Conservation (phyloP, 1,284 basidiomycete genomes). For the Rhodotorula sp. region DNA sequence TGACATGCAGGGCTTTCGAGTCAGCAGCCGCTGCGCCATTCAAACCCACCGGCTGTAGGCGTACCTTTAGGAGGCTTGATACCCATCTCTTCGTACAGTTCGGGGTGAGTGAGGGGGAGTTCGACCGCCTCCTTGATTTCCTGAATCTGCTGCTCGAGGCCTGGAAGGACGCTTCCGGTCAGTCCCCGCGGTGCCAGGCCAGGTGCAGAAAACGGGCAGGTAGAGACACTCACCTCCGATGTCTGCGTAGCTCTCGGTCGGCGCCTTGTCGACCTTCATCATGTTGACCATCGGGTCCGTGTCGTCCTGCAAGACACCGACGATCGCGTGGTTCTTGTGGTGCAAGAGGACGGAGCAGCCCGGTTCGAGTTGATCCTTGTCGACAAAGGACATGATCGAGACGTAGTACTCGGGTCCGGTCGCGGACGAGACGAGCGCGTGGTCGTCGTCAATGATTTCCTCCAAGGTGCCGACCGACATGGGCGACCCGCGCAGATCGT, state of each 20-base stretch:
- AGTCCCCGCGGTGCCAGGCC: too few relatives aligned
- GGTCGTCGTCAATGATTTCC: slow-evolving; percentile 99
- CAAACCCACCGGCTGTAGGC: too few relatives aligned
- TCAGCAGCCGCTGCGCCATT: neutral
- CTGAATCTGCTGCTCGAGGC: slow-evolving; percentile 89
- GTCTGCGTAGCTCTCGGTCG: slow-evolving; percentile 97
- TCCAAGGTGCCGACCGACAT: slow-evolving; percentile 97
- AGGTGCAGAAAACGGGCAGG: too few relatives aligned
- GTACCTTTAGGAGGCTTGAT: slow-evolving; percentile 85
- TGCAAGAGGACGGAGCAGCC: slow-evolving; percentile 93
- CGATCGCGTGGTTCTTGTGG: slow-evolving; percentile 92
- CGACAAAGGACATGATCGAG: slow-evolving; percentile 96
- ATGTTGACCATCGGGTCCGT: slow-evolving; percentile 90
- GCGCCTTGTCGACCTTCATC: slow-evolving; percentile 99
- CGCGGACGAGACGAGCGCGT: slow-evolving; percentile 93
- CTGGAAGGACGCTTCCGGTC: neutral
- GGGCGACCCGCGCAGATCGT: slow-evolving; percentile 89
- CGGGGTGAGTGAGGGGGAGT: slow-evolving; percentile 94
- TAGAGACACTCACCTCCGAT: slow-evolving; percentile 68
- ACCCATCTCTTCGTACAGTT: slow-evolving; percentile 99
- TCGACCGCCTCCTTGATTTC: slow-evolving; percentile 99
- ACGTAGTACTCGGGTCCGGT: slow-evolving; percentile 98
- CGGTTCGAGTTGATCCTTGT: slow-evolving; percentile 97
- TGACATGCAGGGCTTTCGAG: too few relatives aligned
- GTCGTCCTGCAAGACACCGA: slow-evolving; percentile 95